Conservation (phyloP, 225 moss, liverwort and hornwort species). For the Bryum argenteum region DNA sequence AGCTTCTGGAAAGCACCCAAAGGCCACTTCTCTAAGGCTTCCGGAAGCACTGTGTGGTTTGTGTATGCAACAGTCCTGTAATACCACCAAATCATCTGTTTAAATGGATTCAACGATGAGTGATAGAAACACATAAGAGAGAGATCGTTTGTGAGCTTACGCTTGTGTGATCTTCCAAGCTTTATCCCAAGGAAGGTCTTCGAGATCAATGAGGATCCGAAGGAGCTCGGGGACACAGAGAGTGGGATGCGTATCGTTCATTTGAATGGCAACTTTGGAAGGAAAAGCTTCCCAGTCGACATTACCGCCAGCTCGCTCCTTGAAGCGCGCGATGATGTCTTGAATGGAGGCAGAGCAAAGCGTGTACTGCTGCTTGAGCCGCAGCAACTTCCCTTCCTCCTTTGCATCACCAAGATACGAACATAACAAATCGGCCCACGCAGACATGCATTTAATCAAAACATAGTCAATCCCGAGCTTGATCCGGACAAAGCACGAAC, state of each 20-base stretch:
- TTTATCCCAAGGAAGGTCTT: conserved; percentile 85
- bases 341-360: conserved; percentile 97
- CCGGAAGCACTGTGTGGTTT: conserved; percentile 94
- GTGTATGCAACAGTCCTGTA: conserved; percentile 93
- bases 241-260: conserved; percentile 99
- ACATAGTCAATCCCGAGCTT: no score
- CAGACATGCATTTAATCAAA: no score
- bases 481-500: no score
- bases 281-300: conserved; percentile 81
- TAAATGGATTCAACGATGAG: not conserved
- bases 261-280: conserved; percentile 93
- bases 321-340: conserved; percentile 88
- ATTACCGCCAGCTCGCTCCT: conserved; percentile 73
- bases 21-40: conserved; percentile 96
- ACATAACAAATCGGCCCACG: conserved; percentile 66
- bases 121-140: not conserved
- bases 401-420: conserved; percentile 84
- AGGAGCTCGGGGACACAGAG: conserved; percentile 90
- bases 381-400: conserved; percentile 77
- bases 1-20: conserved; percentile 81
- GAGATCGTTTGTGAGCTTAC: conserved; percentile 39
- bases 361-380: conserved; percentile 93
- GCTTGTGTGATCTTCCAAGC: conserved; percentile 94
- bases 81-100: no score
- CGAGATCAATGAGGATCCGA: conserved; percentile 78